A percentile compares a stretch with the other conserved stretches of the same genome.
Conservation (phyloP, 805 yeast species). For the Yarrowia bubula region DNA sequence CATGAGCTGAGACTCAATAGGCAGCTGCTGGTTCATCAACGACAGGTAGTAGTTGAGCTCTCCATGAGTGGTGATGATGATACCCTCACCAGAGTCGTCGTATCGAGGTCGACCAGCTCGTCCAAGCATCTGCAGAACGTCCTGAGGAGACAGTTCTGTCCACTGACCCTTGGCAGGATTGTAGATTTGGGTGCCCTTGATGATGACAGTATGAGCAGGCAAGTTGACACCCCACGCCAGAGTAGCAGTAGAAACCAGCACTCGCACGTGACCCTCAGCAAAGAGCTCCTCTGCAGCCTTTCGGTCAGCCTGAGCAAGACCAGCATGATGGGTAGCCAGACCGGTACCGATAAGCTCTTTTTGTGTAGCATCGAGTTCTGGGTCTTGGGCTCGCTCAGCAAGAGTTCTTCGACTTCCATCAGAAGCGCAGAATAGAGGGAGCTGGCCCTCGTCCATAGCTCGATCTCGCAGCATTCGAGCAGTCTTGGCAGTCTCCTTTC, state of each 20-base stretch:
- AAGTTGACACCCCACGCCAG: slow-evolving; percentile 96
- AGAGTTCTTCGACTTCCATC: slow-evolving; percentile 44
- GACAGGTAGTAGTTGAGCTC: slow-evolving; percentile 88
- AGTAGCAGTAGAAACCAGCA: slow-evolving; percentile 86
- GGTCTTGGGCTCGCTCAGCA: slow-evolving; percentile 59
- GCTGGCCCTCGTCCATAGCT: slow-evolving; percentile 54
- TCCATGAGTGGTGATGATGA: slow-evolving; percentile 81
- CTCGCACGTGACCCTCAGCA: slow-evolving; percentile 82
- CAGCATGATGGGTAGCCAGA: slow-evolving; percentile 91
- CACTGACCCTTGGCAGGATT: slow-evolving; percentile 87
- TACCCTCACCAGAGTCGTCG: slow-evolving; percentile 90
- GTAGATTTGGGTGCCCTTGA: slow-evolving; percentile 90
- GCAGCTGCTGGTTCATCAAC: slow-evolving; percentile 83
- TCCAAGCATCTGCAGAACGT: slow-evolving; percentile 94
- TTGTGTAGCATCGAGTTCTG: slow-evolving; percentile 8
- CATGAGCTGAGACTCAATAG: slow-evolving; percentile 86
- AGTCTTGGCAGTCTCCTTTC: slow-evolving; percentile 85
- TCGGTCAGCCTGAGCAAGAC: slow-evolving; percentile 70
- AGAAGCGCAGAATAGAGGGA: slow-evolving; percentile 42
- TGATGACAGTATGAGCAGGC: slow-evolving; percentile 92
- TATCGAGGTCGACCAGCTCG: slow-evolving; percentile 97
- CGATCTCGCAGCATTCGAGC: slow-evolving; percentile 71
- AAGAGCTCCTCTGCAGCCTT: slow-evolving; percentile 78
- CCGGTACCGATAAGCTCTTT: slow-evolving; percentile 58
- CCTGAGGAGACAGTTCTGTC: slow-evolving; percentile 93